Evolutionary conservation across 495 filamentous ascomycete genomes (phyloP).

Genomic region (Pyrenula massariospora): DNA sequence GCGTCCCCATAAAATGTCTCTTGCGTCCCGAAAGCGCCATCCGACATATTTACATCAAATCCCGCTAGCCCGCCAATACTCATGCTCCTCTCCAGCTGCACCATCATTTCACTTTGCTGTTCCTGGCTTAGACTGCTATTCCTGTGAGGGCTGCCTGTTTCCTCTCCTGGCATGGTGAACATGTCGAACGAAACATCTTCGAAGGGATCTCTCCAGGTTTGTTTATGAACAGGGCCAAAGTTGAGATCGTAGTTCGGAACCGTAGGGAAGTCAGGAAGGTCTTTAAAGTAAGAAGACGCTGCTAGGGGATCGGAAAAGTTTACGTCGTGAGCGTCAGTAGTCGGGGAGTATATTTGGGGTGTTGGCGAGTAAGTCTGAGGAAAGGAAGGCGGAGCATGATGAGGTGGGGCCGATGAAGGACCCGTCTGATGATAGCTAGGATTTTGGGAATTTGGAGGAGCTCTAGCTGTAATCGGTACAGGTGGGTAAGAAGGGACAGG

Average conservation of each 20-base stretch:
- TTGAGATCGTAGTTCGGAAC: neutral
- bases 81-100: neutral
- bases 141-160: neutral
- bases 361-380: neutral
- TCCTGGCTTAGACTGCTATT: neutral
- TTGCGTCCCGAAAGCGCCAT: neutral
- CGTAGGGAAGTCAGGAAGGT: neutral
- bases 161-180: neutral
- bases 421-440: neutral
- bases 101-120: neutral
- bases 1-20: too few species aligned
- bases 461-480: neutral
- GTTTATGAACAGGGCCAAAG: neutral
- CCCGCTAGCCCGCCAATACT: neutral
- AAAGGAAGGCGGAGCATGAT: neutral
- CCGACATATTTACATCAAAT: neutral
- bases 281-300: neutral
- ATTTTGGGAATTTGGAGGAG: neutral
- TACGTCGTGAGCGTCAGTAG: neutral
- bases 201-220: neutral
- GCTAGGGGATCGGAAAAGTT: neutral
- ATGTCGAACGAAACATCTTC: neutral
- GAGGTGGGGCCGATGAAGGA: neutral
- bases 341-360: neutral
- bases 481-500: neutral